These are phyloP conservation scores for Penicillium fuscoglaucum DNA, from an alignment of 2,329 filamentous ascomycete species.

Conservation along the genomic window DNA sequence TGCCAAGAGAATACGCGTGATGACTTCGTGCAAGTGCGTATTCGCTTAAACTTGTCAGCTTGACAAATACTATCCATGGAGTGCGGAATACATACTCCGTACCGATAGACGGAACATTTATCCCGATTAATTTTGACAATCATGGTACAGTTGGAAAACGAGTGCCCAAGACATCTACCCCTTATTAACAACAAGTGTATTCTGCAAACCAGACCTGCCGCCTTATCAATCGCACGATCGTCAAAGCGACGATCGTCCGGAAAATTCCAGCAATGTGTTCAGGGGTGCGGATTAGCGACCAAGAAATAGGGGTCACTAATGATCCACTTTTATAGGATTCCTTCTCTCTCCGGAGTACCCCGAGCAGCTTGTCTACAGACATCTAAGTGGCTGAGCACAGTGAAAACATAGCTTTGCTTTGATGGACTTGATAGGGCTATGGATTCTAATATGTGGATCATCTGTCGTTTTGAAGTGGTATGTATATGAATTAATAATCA, in stretches of 20 bases:
- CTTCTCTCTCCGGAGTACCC: not conserved
- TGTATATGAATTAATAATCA: no score
- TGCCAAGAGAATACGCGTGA: not conserved
- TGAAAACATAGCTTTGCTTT: not conserved
- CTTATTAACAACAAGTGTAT: not conserved
- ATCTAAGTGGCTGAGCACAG: not conserved
- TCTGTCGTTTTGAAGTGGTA: no score
- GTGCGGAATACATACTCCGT: not conserved
- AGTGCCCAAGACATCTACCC: not conserved
- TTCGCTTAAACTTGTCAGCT: not conserved
- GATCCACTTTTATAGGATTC: not conserved
- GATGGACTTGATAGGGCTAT: not conserved
- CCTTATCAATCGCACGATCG: not conserved
- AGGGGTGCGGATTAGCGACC: not conserved
- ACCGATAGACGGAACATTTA: not conserved
- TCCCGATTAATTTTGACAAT: not conserved
- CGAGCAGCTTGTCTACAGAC: not conserved
- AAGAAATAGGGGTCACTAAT: no score
- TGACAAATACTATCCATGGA: not conserved
- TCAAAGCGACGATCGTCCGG: not conserved
- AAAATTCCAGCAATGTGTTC: not conserved
- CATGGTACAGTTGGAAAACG: not conserved
- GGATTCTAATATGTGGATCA: not conserved
- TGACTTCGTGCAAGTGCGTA: slow-evolving; percentile 3
- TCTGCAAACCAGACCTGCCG: not conserved